Conservation (phyloP, 257 asterid genomes). For the Cynanchum wilfordii region DNA sequence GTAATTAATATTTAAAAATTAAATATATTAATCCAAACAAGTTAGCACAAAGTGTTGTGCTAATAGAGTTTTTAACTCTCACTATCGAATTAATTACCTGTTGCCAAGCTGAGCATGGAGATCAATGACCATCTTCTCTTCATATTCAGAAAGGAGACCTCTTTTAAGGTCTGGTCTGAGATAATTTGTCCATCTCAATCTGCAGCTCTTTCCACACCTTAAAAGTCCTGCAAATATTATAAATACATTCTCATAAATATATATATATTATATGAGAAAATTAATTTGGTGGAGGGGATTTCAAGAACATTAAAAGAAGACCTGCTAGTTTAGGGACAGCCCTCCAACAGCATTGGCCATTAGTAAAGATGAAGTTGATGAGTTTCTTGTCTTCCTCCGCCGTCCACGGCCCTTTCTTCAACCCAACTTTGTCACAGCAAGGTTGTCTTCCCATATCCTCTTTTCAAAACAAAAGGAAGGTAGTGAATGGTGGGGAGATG, state of each 20-base stretch:
- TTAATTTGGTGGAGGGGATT: background rate
- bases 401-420: constrained; percentile 98
- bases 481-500: background rate
- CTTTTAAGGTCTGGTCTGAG: constrained; percentile 91
- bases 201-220: constrained; percentile 96
- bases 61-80: too few species aligned
- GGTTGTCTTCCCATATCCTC: constrained; percentile 82
- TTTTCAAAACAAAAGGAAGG: background rate
- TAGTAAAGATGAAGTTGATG: constrained; percentile 62
- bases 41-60: too few species aligned
- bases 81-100: constrained; percentile 59
- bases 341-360: constrained; percentile 99
- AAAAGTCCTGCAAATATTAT: constrained; percentile 50
- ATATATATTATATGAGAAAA: too few species aligned
- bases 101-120: constrained; percentile 97
- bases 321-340: constrained; percentile 97
- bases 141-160: constrained; percentile 79
- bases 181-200: constrained; percentile 91
- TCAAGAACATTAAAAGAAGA: constrained; percentile 7
- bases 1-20: too few species aligned
- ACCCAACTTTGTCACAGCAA: constrained; percentile 91
- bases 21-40: too few species aligned
- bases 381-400: constrained; percentile 86
- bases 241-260: too few species aligned
- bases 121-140: constrained; percentile 93